Evolutionary conservation across 768 basidiomycete species (phyloP), one percentile per base, ranked within the genome.

Genomic region (Mycena pura): DNA sequence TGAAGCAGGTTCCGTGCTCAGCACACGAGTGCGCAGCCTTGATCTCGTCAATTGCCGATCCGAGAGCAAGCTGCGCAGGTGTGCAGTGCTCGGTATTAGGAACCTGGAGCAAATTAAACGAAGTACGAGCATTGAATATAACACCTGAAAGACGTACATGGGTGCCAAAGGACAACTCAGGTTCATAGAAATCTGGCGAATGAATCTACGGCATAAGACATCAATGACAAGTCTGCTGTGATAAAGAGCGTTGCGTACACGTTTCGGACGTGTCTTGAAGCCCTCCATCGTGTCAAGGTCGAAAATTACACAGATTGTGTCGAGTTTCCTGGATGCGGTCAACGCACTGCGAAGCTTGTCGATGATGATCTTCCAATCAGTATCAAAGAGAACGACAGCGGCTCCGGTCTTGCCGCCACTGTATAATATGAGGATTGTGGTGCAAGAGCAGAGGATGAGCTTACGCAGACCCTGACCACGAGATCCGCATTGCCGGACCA

Each of bases 1-100:
- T 47, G 32, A 47, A 57, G 19, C 55, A 57, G 5, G 25, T 31
- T 28, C 45, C 55, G 36, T 57, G 45, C 17, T 46, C 34, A 2
- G 34, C 36, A 24, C 55, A 57, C 5, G 36, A 39, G 32, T 57
- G 55, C 14, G 55, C 55, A 28, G 55, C 44, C 25, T 47, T 46
- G 55, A 57, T 47, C n/a, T 39, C 34, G 19, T 57, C 36, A 14
- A 57, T 39, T 17, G 34, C 46, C 1, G 34, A 21, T 1, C 24
- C 55, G 7, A 31, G 13, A 38, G 55, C 45, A 11, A 40, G 15
- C 34, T 57, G 25, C 1, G 34, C 45, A 3, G 44, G 45, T 1
- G 44, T 38, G 27, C 3, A 36, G n/a, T 47, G n/a, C 5, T 46
- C 55, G n/a, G 38, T 38, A 11, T 46, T 45, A 0, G 44, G 54